Conservation (phyloP, 228 moss, liverwort and hornwort genomes). For the Sphagnum magellanicum region DNA sequence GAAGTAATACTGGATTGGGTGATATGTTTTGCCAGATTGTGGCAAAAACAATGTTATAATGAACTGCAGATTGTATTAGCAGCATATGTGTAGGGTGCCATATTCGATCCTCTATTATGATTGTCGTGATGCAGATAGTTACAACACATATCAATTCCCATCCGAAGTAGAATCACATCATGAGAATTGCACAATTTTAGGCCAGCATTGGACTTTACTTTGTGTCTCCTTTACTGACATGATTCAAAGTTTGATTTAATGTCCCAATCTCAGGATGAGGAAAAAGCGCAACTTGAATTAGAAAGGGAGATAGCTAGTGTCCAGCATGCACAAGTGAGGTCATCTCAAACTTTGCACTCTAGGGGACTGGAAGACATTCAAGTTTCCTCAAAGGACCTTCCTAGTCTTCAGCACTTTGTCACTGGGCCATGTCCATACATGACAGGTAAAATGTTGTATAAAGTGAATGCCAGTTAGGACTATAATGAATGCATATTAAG, state of each 20-base stretch:
- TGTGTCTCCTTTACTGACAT: no score
- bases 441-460: constrained; percentile 16
- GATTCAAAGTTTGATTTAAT: no score
- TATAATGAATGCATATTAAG: no score
- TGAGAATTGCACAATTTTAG: neutral
- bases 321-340: constrained; percentile 19
- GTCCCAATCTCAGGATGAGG: constrained; percentile 18
- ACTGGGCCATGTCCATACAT: constrained; percentile 20
- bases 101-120: neutral
- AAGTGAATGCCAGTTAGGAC: no score
- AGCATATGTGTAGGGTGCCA: neutral
- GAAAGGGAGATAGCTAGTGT: constrained; percentile 34
- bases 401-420: constrained; percentile 20
- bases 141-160: neutral
- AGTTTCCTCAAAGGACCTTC: constrained; percentile 8
- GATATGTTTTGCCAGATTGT: no score
- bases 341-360: constrained; percentile 21
- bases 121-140: neutral
- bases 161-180: constrained; percentile 5
- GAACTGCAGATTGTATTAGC: neutral
- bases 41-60: neutral
- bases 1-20: neutral
- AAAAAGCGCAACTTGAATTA: constrained; percentile 36
- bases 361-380: constrained; percentile 14
- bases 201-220: neutral